Conservation (phyloP, 2,329 filamentous ascomycete genomes). For the Huntiella savannae region DNA sequence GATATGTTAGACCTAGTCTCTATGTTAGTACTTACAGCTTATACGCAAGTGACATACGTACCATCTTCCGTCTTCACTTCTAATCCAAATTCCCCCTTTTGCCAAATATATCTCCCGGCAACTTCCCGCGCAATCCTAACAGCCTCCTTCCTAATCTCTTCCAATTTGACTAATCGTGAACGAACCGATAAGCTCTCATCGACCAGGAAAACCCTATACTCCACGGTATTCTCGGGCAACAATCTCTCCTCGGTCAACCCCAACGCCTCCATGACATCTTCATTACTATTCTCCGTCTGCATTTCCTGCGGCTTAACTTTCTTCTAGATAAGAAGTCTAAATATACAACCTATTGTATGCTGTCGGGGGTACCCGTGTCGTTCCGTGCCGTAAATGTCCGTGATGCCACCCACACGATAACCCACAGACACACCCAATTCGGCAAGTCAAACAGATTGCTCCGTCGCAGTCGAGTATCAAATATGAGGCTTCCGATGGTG, state of each 20-base stretch:
- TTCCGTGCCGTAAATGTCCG: too few species aligned
- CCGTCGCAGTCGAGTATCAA: too few species aligned
- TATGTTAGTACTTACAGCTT: background rate
- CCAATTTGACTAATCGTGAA: conserved; percentile 45
- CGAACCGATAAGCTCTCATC: conserved; percentile 33
- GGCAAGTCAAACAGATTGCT: too few species aligned
- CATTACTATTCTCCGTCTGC: background rate
- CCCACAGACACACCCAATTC: too few species aligned
- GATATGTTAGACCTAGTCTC: conserved; percentile 31
- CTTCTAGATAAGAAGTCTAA: too few species aligned
- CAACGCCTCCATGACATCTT: background rate
- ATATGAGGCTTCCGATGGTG: too few species aligned
- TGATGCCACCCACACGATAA: too few species aligned
- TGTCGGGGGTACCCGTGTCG: too few species aligned
- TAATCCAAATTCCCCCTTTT: conserved; percentile 63
- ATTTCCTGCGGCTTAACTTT: too few species aligned
- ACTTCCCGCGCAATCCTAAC: conserved; percentile 40
- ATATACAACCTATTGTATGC: too few species aligned
- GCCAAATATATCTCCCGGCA: conserved; percentile 86
- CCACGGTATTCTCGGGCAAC: conserved; percentile 66
- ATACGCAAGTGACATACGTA: conserved; percentile 18
- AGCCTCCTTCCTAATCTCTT: conserved; percentile 51
- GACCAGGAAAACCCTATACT: conserved; percentile 63
- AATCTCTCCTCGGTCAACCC: background rate
- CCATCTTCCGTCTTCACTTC: conserved; percentile 40